These are phyloP conservation scores for Verticillium klebahnii DNA, from an alignment of 2,329 filamentous ascomycete species.

Conservation along the genomic window DNA sequence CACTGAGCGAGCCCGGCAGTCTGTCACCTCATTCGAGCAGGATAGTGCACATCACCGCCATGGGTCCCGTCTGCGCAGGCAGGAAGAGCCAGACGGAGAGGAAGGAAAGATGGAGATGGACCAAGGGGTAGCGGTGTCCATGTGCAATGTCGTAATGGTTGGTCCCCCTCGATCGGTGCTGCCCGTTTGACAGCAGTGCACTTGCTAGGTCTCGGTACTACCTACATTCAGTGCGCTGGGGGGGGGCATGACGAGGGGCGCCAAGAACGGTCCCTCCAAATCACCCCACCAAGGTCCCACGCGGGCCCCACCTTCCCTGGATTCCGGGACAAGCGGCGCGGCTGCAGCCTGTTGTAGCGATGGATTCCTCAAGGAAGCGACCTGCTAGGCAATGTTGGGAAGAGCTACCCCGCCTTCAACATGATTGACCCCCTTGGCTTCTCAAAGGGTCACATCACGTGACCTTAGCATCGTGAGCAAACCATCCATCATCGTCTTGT, in stretches of 20 bases:
- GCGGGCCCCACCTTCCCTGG: background rate
- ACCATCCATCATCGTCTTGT: too few relatives aligned
- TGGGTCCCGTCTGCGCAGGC: background rate
- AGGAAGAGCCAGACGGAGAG: background rate
- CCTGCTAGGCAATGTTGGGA: too few relatives aligned
- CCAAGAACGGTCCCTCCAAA: background rate
- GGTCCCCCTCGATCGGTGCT: background rate
- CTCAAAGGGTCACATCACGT: background rate
- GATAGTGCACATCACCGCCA: background rate
- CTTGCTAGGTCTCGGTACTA: background rate
- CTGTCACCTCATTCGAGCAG: too few relatives aligned
- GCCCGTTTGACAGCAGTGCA: background rate
- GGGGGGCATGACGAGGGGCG: background rate
- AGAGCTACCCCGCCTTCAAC: background rate
- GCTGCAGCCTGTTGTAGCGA: background rate
- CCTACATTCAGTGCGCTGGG: background rate
- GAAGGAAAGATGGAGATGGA: background rate
- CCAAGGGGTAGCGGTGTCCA: background rate
- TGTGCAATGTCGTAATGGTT: background rate
- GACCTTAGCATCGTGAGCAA: background rate
- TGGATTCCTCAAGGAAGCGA: background rate
- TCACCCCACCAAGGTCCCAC: background rate
- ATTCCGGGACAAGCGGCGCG: background rate
- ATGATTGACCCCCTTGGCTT: background rate
- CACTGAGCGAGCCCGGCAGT: too few relatives aligned